A percentile compares a stretch with the other conserved stretches of the same genome.
phyloP scores from a whole-genome alignment of 306 rosid species.

The Cucumis hystrix region DNA sequence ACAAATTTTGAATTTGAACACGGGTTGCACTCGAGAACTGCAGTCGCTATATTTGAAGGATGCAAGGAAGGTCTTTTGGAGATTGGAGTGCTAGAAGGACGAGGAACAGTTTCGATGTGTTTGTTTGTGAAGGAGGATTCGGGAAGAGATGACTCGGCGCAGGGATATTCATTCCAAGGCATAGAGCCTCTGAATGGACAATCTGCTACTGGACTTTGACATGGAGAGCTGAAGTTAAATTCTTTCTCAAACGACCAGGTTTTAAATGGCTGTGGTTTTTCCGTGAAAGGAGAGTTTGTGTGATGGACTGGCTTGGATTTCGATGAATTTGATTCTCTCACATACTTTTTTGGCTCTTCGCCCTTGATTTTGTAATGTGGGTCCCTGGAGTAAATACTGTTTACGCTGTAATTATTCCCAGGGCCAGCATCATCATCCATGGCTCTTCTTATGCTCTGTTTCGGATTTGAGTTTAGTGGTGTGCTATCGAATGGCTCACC shows the following conservation, averaged over 20 bases:
- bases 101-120: slow-evolving; percentile 17
- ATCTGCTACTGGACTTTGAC: slow-evolving; percentile 28
- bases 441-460: slow-evolving; percentile 29
- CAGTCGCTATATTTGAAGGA: slow-evolving; percentile 17
- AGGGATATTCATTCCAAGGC: slow-evolving; percentile 33
- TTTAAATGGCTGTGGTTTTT: slow-evolving; percentile 21
- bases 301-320: slow-evolving; percentile 24
- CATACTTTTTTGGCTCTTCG: slow-evolving; percentile 13
- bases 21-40: slow-evolving; percentile 21
- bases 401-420: slow-evolving; percentile 15
- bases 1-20: slow-evolving; percentile 21
- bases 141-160: slow-evolving; percentile 17
- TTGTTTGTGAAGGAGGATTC: slow-evolving; percentile 27
- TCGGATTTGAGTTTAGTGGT: slow-evolving; percentile 21
- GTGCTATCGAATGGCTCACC: slow-evolving; percentile 28
- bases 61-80: slow-evolving; percentile 23
- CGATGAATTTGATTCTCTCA: slow-evolving; percentile 23
- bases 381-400: slow-evolving; percentile 12
- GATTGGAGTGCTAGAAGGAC: slow-evolving; percentile 31
- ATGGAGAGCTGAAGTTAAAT: slow-evolving; percentile 25
- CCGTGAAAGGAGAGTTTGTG: slow-evolving; percentile 31
- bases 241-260: slow-evolving; percentile 37
- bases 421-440: slow-evolving; percentile 27
- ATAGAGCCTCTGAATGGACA: slow-evolving; percentile 26
- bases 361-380: slow-evolving; percentile 3